These are phyloP conservation scores for Cutaneotrichosporon cutaneum DNA, from an alignment of 1,284 basidiomycete species.

Conservation along the genomic window DNA sequence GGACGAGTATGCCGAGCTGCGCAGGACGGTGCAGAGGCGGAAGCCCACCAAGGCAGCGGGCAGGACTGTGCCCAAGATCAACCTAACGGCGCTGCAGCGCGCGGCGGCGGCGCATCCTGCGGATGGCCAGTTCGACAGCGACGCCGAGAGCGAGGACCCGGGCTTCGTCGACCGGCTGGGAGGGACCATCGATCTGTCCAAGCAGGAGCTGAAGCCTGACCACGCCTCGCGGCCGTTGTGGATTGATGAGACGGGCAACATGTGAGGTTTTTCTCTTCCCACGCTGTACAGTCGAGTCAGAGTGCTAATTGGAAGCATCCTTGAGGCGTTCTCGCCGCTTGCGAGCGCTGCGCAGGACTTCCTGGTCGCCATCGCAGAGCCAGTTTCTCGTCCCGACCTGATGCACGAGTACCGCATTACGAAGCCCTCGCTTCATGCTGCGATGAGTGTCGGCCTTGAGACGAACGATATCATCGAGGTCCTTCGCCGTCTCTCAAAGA, in stretches of 20 bases:
- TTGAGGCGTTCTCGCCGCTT: constrained; percentile 94
- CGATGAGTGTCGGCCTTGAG: constrained; percentile 95
- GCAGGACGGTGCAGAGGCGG: constrained; percentile 12
- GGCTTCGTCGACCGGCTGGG: constrained; percentile 38
- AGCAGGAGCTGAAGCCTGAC: constrained; percentile 80
- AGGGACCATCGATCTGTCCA: constrained; percentile 43
- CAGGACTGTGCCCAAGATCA: constrained; percentile 38
- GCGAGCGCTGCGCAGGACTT: constrained; percentile 99
- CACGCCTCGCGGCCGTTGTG: constrained; percentile 86
- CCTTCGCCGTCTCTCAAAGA: constrained; percentile 82
- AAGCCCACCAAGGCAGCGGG: constrained; percentile 15
- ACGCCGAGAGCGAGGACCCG: constrained; percentile 30
- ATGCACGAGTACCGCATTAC: constrained; percentile 99
- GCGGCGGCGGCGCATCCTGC: constrained; percentile 34
- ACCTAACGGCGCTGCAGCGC: constrained; percentile 37
- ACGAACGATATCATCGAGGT: constrained; percentile 99
- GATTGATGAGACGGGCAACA: constrained; percentile 92
- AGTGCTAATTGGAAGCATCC: constrained; percentile 57
- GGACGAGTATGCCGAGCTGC: constrained; percentile 38
- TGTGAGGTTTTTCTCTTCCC: constrained; percentile 48
- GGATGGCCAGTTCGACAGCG: constrained; percentile 31
- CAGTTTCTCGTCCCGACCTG: constrained; percentile 94
- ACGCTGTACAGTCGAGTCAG: neutral
- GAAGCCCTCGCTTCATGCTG: constrained; percentile 95
- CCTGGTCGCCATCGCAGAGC: constrained; percentile 95